Conservation (phyloP, 2,329 filamentous ascomycete genomes). For the Pyrenophora teres region DNA sequence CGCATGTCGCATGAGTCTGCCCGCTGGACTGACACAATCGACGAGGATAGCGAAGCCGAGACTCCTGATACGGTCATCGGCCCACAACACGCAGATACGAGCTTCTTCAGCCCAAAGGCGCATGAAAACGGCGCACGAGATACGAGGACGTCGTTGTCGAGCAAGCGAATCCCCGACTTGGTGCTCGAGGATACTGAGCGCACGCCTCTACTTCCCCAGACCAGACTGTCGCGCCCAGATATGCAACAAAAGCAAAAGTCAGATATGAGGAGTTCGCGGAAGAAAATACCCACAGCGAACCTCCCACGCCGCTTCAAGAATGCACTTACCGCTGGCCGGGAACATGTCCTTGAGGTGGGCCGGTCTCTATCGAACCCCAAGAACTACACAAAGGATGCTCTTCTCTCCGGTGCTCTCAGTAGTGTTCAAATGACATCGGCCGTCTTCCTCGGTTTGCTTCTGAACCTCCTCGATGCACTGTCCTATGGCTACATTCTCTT, state of each 20-base stretch:
- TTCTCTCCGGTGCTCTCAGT: slow-evolving; percentile 67
- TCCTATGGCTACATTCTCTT: slow-evolving; percentile 93
- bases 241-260: slow-evolving; percentile 22
- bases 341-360: slow-evolving; percentile 27
- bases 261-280: slow-evolving; percentile 10
- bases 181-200: slow-evolving; percentile 41
- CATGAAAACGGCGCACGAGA: slow-evolving; percentile 6
- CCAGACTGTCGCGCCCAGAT: slow-evolving; percentile 34
- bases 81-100: slow-evolving; percentile 17
- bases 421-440: slow-evolving; percentile 78
- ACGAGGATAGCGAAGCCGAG: slow-evolving; percentile 65
- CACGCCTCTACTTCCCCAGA: slow-evolving; percentile 47
- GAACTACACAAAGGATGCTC: slow-evolving; percentile 69
- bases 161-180: slow-evolving; percentile 23
- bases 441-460: slow-evolving; percentile 82
- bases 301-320: slow-evolving; percentile 26
- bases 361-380: slow-evolving; percentile 63
- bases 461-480: slow-evolving; percentile 92
- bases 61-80: slow-evolving; percentile 52
- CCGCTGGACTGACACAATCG: slow-evolving; percentile 58
- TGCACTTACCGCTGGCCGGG: slow-evolving; percentile 22
- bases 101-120: slow-evolving; percentile 32
- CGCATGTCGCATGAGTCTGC: slow-evolving; percentile 39
- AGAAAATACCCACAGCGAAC: slow-evolving; percentile 29
- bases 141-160: slow-evolving; percentile 2